A percentile compares a stretch with the other conserved stretches of the same genome.
phyloP scores from a whole-genome alignment of 2,329 filamentous ascomycete genomes.

The Elsinoe perseae region DNA sequence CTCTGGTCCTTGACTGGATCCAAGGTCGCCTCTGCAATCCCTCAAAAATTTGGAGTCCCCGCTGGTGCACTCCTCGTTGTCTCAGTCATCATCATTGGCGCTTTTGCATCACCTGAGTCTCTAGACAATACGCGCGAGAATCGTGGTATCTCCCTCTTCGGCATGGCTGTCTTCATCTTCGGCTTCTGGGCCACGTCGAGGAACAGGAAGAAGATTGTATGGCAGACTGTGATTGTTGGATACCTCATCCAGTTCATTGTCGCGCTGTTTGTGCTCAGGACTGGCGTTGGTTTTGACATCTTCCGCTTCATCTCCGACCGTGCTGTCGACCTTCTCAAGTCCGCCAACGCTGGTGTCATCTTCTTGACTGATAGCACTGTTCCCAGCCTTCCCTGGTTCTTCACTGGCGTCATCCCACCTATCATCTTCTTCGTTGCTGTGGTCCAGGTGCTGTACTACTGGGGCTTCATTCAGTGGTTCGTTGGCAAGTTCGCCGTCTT shows the following conservation, averaged over 20 bases:
- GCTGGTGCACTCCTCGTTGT: constrained; percentile 58
- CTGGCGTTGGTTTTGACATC: constrained; percentile 72
- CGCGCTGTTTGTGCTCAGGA: constrained; percentile 79
- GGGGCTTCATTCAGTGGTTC: constrained; percentile 80
- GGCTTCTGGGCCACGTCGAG: constrained; percentile 63
- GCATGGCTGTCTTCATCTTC: constrained; percentile 62
- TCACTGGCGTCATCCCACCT: constrained; percentile 72
- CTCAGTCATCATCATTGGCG: constrained; percentile 66
- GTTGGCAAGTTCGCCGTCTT: constrained; percentile 78
- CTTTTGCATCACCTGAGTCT: constrained; percentile 64
- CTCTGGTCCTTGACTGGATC: constrained; percentile 60
- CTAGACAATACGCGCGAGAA: constrained; percentile 71
- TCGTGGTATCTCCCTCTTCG: constrained; percentile 73
- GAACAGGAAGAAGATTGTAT: constrained; percentile 50
- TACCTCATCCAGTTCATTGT: constrained; percentile 85
- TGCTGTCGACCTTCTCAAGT: constrained; percentile 66
- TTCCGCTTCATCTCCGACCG: constrained; percentile 80
- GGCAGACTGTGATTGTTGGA: constrained; percentile 64
- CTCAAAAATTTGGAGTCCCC: constrained; percentile 56
- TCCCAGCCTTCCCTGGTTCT: constrained; percentile 51
- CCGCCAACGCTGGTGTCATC: constrained; percentile 61
- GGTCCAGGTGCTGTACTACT: constrained; percentile 79
- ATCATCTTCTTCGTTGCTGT: constrained; percentile 95
- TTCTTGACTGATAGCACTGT: constrained; percentile 53
- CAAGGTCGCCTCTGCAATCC: constrained; percentile 53